phyloP scores from a whole-genome alignment of 495 filamentous ascomycete species.

The Mycothermus thermophilus region DNA sequence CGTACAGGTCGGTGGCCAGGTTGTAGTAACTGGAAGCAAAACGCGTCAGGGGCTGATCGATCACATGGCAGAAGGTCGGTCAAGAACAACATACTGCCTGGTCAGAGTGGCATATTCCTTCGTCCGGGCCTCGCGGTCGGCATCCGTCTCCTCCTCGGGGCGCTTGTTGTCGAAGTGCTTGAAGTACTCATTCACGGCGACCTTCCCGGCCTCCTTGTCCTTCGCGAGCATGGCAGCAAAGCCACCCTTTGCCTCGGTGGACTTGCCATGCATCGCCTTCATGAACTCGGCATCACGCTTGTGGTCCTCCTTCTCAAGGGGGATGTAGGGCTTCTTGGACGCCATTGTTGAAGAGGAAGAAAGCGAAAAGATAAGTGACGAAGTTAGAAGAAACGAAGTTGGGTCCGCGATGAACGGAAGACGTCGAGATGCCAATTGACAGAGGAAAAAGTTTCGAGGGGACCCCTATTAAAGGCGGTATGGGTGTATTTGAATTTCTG shows the following conservation, averaged over 20 bases:
- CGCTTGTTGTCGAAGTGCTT: conserved; percentile 98
- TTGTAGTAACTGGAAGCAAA: conserved; percentile 77
- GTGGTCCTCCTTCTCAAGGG: conserved; percentile 75
- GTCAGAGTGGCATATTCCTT: conserved; percentile 92
- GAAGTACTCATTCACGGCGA: conserved; percentile 95
- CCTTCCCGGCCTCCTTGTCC: conserved; percentile 66
- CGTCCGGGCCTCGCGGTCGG: conserved; percentile 65
- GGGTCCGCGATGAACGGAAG: neutral
- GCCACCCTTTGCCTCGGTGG: conserved; percentile 54
- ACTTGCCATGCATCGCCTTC: conserved; percentile 81
- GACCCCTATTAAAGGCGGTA: conserved; percentile 6
- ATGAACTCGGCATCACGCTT: conserved; percentile 86
- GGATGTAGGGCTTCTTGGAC: conserved; percentile 40
- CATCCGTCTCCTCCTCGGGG: conserved; percentile 68
- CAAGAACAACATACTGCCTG: conserved; percentile 54
- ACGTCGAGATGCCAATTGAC: neutral
- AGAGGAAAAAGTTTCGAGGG: conserved; percentile 8
- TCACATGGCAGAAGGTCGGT: neutral
- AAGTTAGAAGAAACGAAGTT: neutral
- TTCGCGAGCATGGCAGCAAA: conserved; percentile 77
- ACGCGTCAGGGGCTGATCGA: conserved; percentile 1
- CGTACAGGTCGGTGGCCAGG: conserved; percentile 92
- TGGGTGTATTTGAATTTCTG: neutral
- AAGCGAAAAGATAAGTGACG: neutral
- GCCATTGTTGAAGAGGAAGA: conserved; percentile 34